Percentiles rank a stretch among this genome's conserved stretches.
Evolutionary conservation across 306 rosid species (phyloP).

Genomic region (Acacia melanoxylon): DNA sequence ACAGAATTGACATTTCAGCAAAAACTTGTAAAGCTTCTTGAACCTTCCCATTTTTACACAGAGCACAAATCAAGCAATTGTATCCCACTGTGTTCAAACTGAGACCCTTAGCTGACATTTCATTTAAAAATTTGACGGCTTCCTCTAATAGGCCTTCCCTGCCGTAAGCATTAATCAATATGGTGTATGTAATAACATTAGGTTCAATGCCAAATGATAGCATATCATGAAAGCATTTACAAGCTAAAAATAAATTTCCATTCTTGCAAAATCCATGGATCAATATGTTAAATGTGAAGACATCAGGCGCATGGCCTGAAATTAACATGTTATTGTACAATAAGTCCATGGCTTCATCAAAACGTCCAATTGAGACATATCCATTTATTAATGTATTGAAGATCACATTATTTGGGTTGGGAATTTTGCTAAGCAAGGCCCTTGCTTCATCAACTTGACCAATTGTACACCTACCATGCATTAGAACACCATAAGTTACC

Average conservation of each 20-base stretch:
- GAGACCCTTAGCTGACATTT: constrained; percentile 71
- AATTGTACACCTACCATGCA: constrained; percentile 67
- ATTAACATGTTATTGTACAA: constrained; percentile 51
- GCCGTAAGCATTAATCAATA: constrained; percentile 72
- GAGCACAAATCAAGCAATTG: constrained; percentile 71
- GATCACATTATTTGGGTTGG: constrained; percentile 57
- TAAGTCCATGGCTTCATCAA: constrained; percentile 70
- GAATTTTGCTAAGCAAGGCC: constrained; percentile 58
- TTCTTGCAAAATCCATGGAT: constrained; percentile 78
- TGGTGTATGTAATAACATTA: constrained; percentile 78
- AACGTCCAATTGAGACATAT: constrained; percentile 63
- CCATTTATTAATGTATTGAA: constrained; percentile 82
- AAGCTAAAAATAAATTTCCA: constrained; percentile 68
- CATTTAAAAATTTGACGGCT: constrained; percentile 58
- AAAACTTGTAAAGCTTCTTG: constrained; percentile 60
- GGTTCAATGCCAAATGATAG: constrained; percentile 64
- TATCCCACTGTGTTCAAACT: constrained; percentile 70
- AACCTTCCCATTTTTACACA: constrained; percentile 63
- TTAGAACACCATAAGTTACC: constrained; percentile 72
- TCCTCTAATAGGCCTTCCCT: constrained; percentile 64
- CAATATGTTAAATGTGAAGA: constrained; percentile 75
- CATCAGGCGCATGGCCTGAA: constrained; percentile 68
- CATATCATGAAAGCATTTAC: constrained; percentile 66
- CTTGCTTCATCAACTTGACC: constrained; percentile 83
- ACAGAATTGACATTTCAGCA: constrained; percentile 72